phyloP scores from a whole-genome alignment of 768 basidiomycete species.

The Epithele typhae region DNA sequence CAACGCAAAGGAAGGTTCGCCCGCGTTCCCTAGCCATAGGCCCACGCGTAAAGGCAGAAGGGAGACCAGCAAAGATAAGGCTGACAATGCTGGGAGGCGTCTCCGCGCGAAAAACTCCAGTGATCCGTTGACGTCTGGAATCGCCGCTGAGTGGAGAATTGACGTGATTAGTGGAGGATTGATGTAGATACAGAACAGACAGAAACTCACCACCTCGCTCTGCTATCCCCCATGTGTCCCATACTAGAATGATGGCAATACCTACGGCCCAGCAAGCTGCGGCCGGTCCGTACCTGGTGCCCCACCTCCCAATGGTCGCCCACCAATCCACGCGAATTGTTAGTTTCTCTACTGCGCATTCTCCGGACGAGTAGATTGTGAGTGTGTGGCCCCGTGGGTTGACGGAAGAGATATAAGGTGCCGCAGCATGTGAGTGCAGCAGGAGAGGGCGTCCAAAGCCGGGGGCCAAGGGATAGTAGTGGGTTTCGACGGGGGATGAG shows the following conservation, averaged over 20 bases:
- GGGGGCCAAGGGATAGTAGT: slow-evolving; percentile 55
- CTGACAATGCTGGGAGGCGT: slow-evolving; percentile 40
- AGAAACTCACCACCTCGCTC: slow-evolving; percentile 24
- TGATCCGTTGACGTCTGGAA: slow-evolving; percentile 49
- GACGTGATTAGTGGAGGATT: neutral
- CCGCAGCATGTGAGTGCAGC: slow-evolving; percentile 67
- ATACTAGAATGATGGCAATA: slow-evolving; percentile 55
- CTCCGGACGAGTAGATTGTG: slow-evolving; percentile 54
- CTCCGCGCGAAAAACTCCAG: slow-evolving; percentile 38
- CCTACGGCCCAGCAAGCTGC: slow-evolving; percentile 72
- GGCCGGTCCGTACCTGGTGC: slow-evolving; percentile 70
- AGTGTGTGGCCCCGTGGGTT: slow-evolving; percentile 43
- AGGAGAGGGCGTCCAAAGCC: slow-evolving; percentile 33
- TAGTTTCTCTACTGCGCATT: slow-evolving; percentile 45
- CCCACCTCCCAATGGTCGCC: slow-evolving; percentile 65
- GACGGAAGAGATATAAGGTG: slow-evolving; percentile 51
- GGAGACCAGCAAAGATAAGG: slow-evolving; percentile 40
- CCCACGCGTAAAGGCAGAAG: slow-evolving; percentile 52
- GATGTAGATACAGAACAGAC: slow-evolving; percentile 6
- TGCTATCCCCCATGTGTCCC: slow-evolving; percentile 40
- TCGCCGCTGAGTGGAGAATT: slow-evolving; percentile 26
- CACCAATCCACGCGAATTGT: slow-evolving; percentile 64
- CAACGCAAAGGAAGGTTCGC: slow-evolving; percentile 41
- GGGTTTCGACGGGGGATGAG: slow-evolving; percentile 56
- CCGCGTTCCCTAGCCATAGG: slow-evolving; percentile 59